Conservation (phyloP, 2,329 filamentous ascomycete genomes). For the Colletotrichum eremochloae region DNA sequence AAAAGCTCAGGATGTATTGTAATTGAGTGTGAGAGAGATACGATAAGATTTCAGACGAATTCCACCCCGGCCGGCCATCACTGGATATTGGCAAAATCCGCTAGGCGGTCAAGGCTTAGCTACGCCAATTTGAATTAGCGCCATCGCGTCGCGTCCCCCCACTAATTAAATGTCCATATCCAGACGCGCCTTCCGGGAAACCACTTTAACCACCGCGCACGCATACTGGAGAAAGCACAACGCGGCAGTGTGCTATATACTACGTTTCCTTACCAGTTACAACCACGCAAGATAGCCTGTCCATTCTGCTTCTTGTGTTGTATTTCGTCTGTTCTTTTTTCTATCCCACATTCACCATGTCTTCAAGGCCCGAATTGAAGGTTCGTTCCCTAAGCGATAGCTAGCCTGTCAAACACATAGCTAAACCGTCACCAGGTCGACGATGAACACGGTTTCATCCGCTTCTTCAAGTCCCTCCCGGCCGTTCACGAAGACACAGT, state of each 20-base stretch:
- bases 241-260: not conserved
- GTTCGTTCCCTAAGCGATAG: constrained; percentile 53
- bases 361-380: constrained; percentile 80
- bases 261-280: constrained; percentile 5
- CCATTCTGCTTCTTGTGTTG: constrained; percentile 13
- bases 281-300: not conserved
- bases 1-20: not conserved
- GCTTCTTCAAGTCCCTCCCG: constrained; percentile 91
- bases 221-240: constrained; percentile 6
- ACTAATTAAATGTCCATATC: constrained; percentile 25
- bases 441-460: constrained; percentile 97
- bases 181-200: constrained; percentile 36
- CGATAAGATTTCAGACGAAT: not conserved
- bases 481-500: constrained; percentile 79
- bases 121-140: constrained; percentile 19
- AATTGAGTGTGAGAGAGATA: no score
- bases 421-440: constrained; percentile 74
- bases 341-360: constrained; percentile 64
- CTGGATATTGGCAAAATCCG: constrained; percentile 2
- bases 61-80: not conserved
- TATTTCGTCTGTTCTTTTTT: not conserved
- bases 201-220: constrained; percentile 29
- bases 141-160: constrained; percentile 40
- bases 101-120: not conserved
- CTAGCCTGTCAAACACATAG: constrained; percentile 2